These are phyloP conservation scores for Chlamydomonas sphaeroides DNA, from an alignment of 139 green algal genomes.

Conservation along the genomic window DNA sequence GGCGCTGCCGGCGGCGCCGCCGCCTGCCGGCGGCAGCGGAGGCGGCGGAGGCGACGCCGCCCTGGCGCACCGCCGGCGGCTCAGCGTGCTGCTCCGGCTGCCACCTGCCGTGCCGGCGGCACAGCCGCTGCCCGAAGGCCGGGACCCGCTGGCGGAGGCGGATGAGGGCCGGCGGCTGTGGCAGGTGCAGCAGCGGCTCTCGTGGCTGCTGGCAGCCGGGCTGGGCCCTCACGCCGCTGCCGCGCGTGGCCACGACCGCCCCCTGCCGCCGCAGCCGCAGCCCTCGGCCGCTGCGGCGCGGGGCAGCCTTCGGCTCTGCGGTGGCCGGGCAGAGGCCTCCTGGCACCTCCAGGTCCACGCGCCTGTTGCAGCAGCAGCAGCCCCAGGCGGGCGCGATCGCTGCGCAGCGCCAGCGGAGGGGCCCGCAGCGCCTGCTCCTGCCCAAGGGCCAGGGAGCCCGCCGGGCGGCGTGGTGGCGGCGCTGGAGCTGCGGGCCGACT, in stretches of 20 bases:
- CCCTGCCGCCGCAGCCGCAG: too few relatives aligned
- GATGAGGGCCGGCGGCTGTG: too few relatives aligned
- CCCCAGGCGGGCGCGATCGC: neutral
- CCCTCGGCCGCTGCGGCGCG: too few relatives aligned
- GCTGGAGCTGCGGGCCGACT: constrained; percentile 20
- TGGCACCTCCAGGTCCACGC: too few relatives aligned
- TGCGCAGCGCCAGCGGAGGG: neutral
- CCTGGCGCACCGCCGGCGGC: neutral
- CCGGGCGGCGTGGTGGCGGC: neutral
- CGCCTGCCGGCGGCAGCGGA: neutral
- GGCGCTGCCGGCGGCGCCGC: neutral
- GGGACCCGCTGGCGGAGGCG: too few relatives aligned
- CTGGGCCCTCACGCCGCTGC: too few relatives aligned
- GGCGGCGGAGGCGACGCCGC: neutral
- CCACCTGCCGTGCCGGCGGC: neutral
- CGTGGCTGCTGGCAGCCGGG: too few relatives aligned
- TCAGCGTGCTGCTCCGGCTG: neutral
- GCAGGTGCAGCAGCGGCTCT: too few relatives aligned
- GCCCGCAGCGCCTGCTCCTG: neutral
- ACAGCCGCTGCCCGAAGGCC: neutral
- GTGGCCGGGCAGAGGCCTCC: too few relatives aligned
- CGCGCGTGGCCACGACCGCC: too few relatives aligned
- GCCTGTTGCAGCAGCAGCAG: neutral
- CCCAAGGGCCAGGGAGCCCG: neutral
- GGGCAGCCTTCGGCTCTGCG: too few relatives aligned